Evolutionary conservation across 169 alveolate genomes (phyloP), one percentile per base, ranked within the genome.

Genomic region (Plasmodium adleri): DNA sequence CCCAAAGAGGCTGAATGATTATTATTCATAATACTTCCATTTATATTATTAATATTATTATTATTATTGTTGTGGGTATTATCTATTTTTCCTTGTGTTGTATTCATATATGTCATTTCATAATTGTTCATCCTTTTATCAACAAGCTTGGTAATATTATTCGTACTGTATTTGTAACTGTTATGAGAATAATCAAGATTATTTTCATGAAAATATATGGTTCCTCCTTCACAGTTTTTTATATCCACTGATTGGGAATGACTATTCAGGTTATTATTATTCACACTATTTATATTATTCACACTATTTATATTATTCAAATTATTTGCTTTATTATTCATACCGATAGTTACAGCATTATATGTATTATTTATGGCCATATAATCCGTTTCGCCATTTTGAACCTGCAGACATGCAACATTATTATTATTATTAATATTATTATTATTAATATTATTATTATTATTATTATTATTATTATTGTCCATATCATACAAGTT

Each of bases 71-170:
- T 24, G 6, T 24, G 9, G 13, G 3, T 62, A 43, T 20, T 66
- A 17, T 39, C 74, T 13, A 28, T 10, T 10, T 9, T 24, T 66
- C 3, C 54, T 0, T 32, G n/a, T 9, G 22, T 43, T 62, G 26
- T 22, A 13, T 24, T 62, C 22, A 13, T 20, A 32, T 26, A 66
- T 12, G 74, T n/a, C 17, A 12, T 13, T 12, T 66, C 56, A n/a
- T 39, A 66, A 10, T 22, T 32, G 32, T 66, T 56, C 6, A 3
- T n/a, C 12, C 74, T 66, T 39, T 66, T 66, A 17, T 66, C 74
- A 66, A 10, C 2, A n/a, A 66, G 0, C 6, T 66, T 15, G 10
- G n/a, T 39, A 4, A 24, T 28, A 32, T 12, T 66, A 66, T 66
- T 66, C 22, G 74, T 66, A 66, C 43, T 66, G 43, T n/a, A 28